Evolutionary conservation across 495 filamentous ascomycete genomes (phyloP), one percentile per base, ranked within the genome.

Genomic region (Tirmania nivea): DNA sequence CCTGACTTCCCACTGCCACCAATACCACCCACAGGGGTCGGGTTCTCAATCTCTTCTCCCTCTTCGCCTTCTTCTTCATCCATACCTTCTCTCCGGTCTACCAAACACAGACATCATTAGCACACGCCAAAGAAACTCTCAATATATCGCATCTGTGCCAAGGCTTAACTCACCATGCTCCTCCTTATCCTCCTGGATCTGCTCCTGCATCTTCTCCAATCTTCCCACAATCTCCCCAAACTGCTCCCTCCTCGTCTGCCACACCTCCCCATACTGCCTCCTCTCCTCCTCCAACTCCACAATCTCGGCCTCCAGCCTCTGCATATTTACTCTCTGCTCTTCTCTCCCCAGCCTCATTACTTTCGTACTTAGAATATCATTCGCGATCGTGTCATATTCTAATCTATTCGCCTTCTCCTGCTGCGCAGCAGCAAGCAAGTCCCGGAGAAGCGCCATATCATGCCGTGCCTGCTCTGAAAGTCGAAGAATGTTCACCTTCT

Each of bases 131-230:
- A 31, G 25, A 31, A 31, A 31, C 25, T 3, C 25, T 7, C 25
- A 31, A 7, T n/a, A n/a, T n/a, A n/a, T 31, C 25, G 2, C 25
- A 31, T 1, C 25, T 31, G 25, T 31, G 25, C 25, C 25, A 31
- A 31, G 25, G 25, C 25, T 31, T 31, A 31, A 31, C 25, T 31
- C 4, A 31, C 25, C 25, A 31, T 31, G 25, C 68, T 94, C 90
- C 65, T 96, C 90, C 67, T 95, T 95, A 71, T 95, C 87, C 66
- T 95, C 87, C 45, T 85, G 77, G 59, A 97, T 96, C 60, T 93
- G 69, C 35, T 80, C 75, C 50, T 87, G 73, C 59, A 96, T 73
- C 56, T 84, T 74, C 78, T 82, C 83, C 5, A 86, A 83, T 70
- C 96, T 88, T 39, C 87, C 86, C 55, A 94, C 83, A 63, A 97